phyloP scores from a whole-genome alignment of 2,329 filamentous ascomycete genomes.

The Scleromitrula shiraiana region DNA sequence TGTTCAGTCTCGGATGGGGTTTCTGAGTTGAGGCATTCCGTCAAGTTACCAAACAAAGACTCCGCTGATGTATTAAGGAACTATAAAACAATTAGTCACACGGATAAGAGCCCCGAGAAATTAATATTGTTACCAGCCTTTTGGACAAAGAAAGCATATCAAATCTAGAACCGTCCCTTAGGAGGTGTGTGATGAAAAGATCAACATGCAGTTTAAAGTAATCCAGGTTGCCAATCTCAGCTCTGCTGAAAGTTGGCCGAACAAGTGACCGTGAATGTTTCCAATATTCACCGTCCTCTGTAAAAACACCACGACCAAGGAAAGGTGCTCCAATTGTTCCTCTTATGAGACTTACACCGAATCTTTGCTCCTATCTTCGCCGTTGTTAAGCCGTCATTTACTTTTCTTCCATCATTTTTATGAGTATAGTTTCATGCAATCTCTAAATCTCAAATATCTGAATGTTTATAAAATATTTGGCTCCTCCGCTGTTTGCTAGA shows the following conservation, averaged over 20 bases:
- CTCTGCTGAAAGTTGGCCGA: slow-evolving; percentile 1
- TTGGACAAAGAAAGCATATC: background rate
- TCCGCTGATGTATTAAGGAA: background rate
- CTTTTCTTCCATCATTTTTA: too few species aligned
- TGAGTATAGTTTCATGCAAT: too few species aligned
- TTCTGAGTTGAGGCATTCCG: background rate
- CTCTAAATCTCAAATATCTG: too few species aligned
- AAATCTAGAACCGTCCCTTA: background rate
- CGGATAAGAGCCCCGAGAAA: background rate
- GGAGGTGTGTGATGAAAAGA: background rate
- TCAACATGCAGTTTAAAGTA: background rate
- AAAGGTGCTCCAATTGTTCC: slow-evolving; percentile 31
- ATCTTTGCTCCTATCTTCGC: too few species aligned
- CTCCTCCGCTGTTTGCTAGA: too few species aligned
- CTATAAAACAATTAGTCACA: background rate
- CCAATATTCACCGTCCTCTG: slow-evolving; percentile 4
- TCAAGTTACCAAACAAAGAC: background rate
- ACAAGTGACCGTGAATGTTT: slow-evolving; percentile 3
- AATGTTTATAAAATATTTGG: too few species aligned
- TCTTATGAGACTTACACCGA: slow-evolving; percentile 37
- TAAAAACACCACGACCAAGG: background rate
- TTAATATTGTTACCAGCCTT: background rate
- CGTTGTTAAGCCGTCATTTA: too few species aligned
- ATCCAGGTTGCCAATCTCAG: slow-evolving; percentile 1
- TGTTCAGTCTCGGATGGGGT: slow-evolving; percentile 3